phyloP scores from a whole-genome alignment of 2,329 filamentous ascomycete genomes.

The Hypoxylon rubiginosum region DNA sequence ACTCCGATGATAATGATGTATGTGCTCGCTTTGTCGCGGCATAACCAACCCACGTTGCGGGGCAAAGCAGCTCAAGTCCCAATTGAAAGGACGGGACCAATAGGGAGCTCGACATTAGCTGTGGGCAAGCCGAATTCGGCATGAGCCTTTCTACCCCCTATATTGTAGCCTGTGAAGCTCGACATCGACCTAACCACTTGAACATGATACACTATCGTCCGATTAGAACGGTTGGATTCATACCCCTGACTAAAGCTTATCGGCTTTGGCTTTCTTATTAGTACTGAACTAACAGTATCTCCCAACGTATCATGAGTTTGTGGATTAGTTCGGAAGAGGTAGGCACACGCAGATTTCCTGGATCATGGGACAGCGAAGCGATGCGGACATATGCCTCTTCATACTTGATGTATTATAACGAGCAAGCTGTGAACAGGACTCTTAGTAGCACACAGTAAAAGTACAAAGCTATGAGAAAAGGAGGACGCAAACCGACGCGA shows the following conservation, averaged over 20 bases:
- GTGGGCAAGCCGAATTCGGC: conserved; percentile 41
- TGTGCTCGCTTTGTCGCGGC: conserved; percentile 44
- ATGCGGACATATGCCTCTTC: conserved; percentile 8
- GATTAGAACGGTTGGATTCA: conserved; percentile 11
- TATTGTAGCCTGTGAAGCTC: conserved; percentile 2
- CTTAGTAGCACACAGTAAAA: background rate
- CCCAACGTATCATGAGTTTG: background rate
- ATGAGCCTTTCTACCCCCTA: conserved; percentile 29
- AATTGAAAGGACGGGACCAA: conserved; percentile 32
- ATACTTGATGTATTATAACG: background rate
- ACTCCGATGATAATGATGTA: conserved; percentile 39
- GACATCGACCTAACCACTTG: conserved; percentile 15
- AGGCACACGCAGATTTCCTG: background rate
- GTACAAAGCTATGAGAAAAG: background rate
- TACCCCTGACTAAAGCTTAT: conserved; percentile 8
- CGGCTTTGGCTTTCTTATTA: background rate
- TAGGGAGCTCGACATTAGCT: conserved; percentile 27
- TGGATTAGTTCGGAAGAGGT: background rate
- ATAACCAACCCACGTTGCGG: conserved; percentile 32
- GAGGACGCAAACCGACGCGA: background rate
- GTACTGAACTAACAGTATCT: conserved; percentile 1
- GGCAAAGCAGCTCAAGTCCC: conserved; percentile 26
- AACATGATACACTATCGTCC: conserved; percentile 8
- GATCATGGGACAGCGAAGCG: conserved; percentile 1
- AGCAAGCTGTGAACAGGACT: background rate